Evolutionary conservation across 208 protist genomes (phyloP).

Genomic region (Vickermania spadyakhi): DNA sequence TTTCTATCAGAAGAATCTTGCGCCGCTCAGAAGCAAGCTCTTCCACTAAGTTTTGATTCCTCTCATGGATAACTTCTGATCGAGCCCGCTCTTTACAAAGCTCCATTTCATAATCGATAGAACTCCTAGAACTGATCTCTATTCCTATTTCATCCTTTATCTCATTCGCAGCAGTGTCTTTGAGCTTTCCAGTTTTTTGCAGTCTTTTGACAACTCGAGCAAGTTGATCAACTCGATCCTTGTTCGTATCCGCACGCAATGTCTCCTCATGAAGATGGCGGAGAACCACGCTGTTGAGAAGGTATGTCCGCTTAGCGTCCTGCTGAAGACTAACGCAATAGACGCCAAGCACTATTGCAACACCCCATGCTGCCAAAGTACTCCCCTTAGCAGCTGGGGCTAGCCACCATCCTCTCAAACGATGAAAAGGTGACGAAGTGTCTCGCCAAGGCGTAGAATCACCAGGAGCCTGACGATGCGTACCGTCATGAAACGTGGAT

Average conservation of each 20-base stretch:
- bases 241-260: conserved; percentile 61
- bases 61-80: conserved; percentile 44
- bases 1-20: conserved; percentile 27
- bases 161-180: conserved; percentile 6
- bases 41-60: conserved; percentile 59
- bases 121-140: neutral
- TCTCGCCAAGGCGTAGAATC: conserved; percentile 83
- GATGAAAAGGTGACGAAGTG: conserved; percentile 65
- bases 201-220: conserved; percentile 32
- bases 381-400: conserved; percentile 74
- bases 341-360: conserved; percentile 57
- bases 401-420: conserved; percentile 66
- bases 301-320: conserved; percentile 79
- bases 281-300: conserved; percentile 79
- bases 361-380: conserved; percentile 70
- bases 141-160: conserved; percentile 9
- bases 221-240: conserved; percentile 41
- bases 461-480: conserved; percentile 71
- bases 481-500: conserved; percentile 82
- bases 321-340: conserved; percentile 84
- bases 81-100: conserved; percentile 43
- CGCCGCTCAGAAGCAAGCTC: conserved; percentile 46
- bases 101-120: conserved; percentile 78
- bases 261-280: conserved; percentile 78
- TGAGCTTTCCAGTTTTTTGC: conserved; percentile 14